A percentile compares a stretch with the other conserved stretches of the same genome.
These are phyloP conservation scores for Naganishia sp. DNA, from an alignment of 1,284 basidiomycete genomes.

Conservation along the genomic window DNA sequence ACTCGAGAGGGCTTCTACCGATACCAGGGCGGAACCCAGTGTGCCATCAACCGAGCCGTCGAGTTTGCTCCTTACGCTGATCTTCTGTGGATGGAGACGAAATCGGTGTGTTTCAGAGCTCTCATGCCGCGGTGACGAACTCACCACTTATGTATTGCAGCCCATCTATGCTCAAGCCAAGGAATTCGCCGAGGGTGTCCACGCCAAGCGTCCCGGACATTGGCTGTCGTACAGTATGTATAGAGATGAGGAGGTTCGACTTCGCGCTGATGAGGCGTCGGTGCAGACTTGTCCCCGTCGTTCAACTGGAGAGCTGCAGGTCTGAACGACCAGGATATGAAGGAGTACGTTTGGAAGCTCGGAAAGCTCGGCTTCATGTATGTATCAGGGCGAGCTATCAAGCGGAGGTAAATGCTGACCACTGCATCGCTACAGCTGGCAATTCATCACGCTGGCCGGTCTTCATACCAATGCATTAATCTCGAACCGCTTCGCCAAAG, in stretches of 20 bases:
- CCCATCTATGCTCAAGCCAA: conserved; percentile 90
- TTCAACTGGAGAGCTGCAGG: conserved; percentile 88
- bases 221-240: conserved; percentile 80
- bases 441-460: conserved; percentile 97
- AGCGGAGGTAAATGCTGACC: not conserved
- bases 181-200: conserved; percentile 89
- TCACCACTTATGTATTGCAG: not conserved
- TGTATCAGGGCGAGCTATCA: not conserved
- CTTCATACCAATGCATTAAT: conserved; percentile 98
- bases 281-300: conserved; percentile 71
- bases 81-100: conserved; percentile 96
- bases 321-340: conserved; percentile 80
- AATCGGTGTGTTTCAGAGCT: conserved; percentile 57
- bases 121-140: not conserved
- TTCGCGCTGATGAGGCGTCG: not conserved
- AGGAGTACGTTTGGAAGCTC: conserved; percentile 82
- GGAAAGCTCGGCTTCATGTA: conserved; percentile 51
- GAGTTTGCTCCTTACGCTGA: conserved; percentile 94
- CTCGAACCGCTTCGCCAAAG: conserved; percentile 84
- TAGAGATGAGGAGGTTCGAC: not conserved
- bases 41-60: conserved; percentile 86
- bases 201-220: conserved; percentile 74
- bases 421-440: conserved; percentile 69
- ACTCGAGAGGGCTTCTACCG: conserved; percentile 91
- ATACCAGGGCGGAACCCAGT: conserved; percentile 94